Conservation (phyloP, 306 rosid species). For the Hippophae gyantsensis region DNA sequence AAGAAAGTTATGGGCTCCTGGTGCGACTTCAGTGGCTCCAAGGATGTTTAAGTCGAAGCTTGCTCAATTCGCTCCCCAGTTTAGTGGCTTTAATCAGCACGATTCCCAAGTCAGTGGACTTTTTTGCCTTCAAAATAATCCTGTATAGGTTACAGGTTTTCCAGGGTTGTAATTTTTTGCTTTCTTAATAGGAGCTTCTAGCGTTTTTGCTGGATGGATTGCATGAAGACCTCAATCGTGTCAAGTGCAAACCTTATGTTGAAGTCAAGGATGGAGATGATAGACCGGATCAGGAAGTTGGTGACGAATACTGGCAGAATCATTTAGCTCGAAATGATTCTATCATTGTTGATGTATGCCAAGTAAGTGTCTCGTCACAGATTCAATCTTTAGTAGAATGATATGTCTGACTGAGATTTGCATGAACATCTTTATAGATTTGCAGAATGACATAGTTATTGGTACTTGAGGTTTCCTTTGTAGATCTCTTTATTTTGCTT, state of each 20-base stretch:
- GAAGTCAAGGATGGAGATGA: constrained; percentile 90
- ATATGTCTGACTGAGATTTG: no score
- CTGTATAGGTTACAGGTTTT: constrained; percentile 19
- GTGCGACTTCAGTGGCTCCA: constrained; percentile 80
- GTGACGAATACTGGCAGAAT: constrained; percentile 92
- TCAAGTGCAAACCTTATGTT: constrained; percentile 84
- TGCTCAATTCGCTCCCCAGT: constrained; percentile 95
- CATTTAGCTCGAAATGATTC: constrained; percentile 97
- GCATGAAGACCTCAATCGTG: constrained; percentile 98
- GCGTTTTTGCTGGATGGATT: constrained; percentile 97
- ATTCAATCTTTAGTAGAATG: background rate
- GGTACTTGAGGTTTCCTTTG: no score
- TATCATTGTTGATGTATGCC: constrained; percentile 95
- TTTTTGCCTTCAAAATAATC: constrained; percentile 23
- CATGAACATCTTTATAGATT: no score
- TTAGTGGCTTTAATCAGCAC: constrained; percentile 98
- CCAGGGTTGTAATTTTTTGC: constrained; percentile 7
- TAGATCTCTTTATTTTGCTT: no score
- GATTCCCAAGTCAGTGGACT: constrained; percentile 87
- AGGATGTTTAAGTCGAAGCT: constrained; percentile 80
- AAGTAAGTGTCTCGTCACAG: constrained; percentile 37
- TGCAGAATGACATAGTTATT: no score
- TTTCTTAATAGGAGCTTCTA: constrained; percentile 70
- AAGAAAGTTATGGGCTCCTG: constrained; percentile 98
- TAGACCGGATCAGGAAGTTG: constrained; percentile 71